Conservation (phyloP, 2,329 filamentous ascomycete genomes). For the Cephalotrichum gorgonifer region DNA sequence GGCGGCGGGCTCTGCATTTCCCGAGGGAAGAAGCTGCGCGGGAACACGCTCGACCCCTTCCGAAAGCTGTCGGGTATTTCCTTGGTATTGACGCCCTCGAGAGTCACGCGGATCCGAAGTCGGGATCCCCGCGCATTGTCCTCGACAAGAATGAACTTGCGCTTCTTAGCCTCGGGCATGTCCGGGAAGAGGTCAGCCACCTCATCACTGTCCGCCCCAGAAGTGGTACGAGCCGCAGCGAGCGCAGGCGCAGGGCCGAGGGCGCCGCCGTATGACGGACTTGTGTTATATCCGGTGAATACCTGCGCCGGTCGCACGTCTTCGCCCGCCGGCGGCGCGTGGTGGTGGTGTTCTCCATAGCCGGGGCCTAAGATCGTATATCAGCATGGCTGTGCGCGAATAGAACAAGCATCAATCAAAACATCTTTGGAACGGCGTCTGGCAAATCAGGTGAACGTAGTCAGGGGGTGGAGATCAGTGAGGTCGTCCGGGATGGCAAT, state of each 20-base stretch:
- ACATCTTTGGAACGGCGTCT: not conserved
- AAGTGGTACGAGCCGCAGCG: slow-evolving; percentile 11
- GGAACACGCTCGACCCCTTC: slow-evolving; percentile 80
- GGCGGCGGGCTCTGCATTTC: slow-evolving; percentile 85
- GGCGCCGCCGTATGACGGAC: slow-evolving; percentile 18
- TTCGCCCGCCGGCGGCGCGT: slow-evolving; percentile 19
- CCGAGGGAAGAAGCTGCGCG: slow-evolving; percentile 81
- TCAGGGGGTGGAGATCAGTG: not conserved
- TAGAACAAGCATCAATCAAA: not conserved
- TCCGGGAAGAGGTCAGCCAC: slow-evolving; percentile 73
- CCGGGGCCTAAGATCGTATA: not conserved
- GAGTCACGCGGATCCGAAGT: slow-evolving; percentile 79
- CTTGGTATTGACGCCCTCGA: slow-evolving; percentile 89
- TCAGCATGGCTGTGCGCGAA: not conserved
- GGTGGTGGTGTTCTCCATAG: slow-evolving; percentile 4
- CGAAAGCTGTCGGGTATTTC: slow-evolving; percentile 96
- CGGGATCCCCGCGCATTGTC: slow-evolving; percentile 72
- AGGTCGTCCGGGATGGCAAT: not conserved
- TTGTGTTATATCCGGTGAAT: slow-evolving; percentile 53
- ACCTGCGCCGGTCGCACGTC: slow-evolving; percentile 66
- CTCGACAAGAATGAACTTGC: slow-evolving; percentile 94
- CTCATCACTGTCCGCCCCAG: slow-evolving; percentile 42
- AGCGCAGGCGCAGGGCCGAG: slow-evolving; percentile 10
- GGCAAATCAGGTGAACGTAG: not conserved
- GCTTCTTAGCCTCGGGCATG: slow-evolving; percentile 78